Evolutionary conservation across 768 basidiomycete genomes (phyloP), one percentile per base, ranked within the genome.

Genomic region (Albatrellus ellisii): DNA sequence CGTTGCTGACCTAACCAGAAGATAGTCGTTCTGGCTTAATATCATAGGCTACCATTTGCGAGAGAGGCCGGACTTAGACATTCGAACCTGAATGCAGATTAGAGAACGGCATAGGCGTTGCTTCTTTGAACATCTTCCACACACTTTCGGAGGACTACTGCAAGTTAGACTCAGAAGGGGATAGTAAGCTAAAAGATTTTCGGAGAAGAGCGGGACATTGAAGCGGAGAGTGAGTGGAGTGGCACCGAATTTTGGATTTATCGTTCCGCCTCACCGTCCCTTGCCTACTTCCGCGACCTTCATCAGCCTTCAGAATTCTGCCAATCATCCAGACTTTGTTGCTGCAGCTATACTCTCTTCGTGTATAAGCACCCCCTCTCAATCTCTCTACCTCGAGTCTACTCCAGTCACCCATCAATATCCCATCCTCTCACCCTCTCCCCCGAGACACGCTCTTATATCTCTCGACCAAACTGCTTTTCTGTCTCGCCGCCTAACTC

Each of bases 161-260:
- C n/a, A n/a, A n/a, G n/a, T n/a, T n/a, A n/a, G n/a, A n/a, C n/a
- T n/a, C n/a, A n/a, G n/a, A n/a, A n/a, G n/a, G n/a, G n/a, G n/a
- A n/a, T n/a, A n/a, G n/a, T n/a, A n/a, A n/a, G n/a, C n/a, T n/a
- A n/a, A n/a, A n/a, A n/a, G n/a, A n/a, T n/a, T n/a, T n/a, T n/a
- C n/a, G n/a, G n/a, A n/a, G n/a, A n/a, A n/a, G n/a, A n/a, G n/a
- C n/a, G n/a, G n/a, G n/a, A n/a, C 35, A 18, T 36, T 36, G 35
- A 36, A 36, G 35, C 35, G 35, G 35, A 36, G 35, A 9, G 35
- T 36, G 35, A 22, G 35, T 21, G 25, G 25, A 12, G 20, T 22
- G 35, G 20, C 35, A 36, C 35, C 35, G 35, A 36, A 36, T 22
- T 36, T 36, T 36, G 35, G 22, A 36, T 36, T 36, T 21, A 22